Evolutionary conservation across 2,329 filamentous ascomycete species (phyloP).

Genomic region (Botryotinia globosa): DNA sequence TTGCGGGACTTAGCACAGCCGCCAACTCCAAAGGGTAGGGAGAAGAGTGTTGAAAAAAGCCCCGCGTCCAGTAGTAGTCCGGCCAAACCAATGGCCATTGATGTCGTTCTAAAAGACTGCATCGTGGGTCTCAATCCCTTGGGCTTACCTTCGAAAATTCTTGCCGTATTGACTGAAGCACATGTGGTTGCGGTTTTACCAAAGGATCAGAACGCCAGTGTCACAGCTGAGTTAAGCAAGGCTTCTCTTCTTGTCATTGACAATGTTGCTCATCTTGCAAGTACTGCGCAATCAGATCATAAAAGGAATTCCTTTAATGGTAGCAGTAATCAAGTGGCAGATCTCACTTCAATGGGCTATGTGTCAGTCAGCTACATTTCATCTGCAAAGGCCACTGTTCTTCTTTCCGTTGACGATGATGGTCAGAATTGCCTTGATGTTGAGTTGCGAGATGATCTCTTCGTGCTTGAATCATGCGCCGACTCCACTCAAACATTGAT

Average conservation of each 20-base stretch:
- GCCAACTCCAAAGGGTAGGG: constrained; percentile 30
- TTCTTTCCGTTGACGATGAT: constrained; percentile 53
- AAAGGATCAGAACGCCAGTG: constrained; percentile 61
- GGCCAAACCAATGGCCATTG: constrained; percentile 61
- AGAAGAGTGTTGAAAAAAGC: constrained; percentile 16
- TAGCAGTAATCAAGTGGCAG: constrained; percentile 48
- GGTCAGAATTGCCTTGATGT: constrained; percentile 70
- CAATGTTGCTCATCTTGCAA: constrained; percentile 53
- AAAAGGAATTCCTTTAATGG: constrained; percentile 37
- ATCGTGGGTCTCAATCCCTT: constrained; percentile 82
- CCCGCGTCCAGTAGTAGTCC: constrained; percentile 24
- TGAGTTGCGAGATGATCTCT: constrained; percentile 78
- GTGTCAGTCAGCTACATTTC: constrained; percentile 87
- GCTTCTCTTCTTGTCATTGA: constrained; percentile 82
- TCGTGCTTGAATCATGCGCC: constrained; percentile 91
- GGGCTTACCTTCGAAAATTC: constrained; percentile 68
- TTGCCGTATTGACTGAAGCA: constrained; percentile 76
- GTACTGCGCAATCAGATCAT: constrained; percentile 17
- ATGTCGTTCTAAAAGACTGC: constrained; percentile 77
- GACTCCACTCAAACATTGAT: constrained; percentile 95
- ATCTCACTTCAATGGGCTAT: constrained; percentile 66
- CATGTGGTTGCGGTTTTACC: constrained; percentile 67
- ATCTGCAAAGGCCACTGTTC: constrained; percentile 67
- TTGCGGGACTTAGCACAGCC: constrained; percentile 63
- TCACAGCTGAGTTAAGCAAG: constrained; percentile 69